Evolutionary conservation across 805 yeast genomes (phyloP).

Genomic region (Zygoascus ofunaensis): DNA sequence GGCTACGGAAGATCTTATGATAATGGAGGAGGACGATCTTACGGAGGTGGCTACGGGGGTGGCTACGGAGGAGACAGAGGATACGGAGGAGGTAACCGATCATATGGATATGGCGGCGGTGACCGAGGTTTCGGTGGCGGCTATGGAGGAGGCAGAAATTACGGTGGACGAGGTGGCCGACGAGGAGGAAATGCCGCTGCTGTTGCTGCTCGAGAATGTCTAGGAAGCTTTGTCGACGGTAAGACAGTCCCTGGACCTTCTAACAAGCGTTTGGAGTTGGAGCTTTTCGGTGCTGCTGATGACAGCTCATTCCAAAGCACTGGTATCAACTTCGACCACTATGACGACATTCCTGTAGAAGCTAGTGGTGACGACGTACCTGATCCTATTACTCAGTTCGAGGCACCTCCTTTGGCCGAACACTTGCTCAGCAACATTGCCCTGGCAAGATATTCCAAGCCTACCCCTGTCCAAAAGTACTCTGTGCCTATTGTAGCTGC

Average conservation of each 20-base stretch:
- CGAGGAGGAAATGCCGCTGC: slow-evolving; percentile 35
- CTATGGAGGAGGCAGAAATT: slow-evolving; percentile 25
- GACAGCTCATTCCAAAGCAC: slow-evolving; percentile 74
- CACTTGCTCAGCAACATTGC: slow-evolving; percentile 79
- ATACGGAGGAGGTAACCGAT: slow-evolving; percentile 13
- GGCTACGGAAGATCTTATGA: slow-evolving; percentile 10
- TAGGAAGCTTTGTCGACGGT: slow-evolving; percentile 82
- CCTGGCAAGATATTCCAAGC: slow-evolving; percentile 84
- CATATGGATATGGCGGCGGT: slow-evolving; percentile 19
- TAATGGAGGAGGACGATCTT: slow-evolving; percentile 6
- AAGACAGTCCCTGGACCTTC: slow-evolving; percentile 73
- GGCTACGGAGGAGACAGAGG: slow-evolving; percentile 7
- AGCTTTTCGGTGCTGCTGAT: slow-evolving; percentile 73
- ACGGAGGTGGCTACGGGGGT: slow-evolving; percentile 17
- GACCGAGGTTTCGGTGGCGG: slow-evolving; percentile 26
- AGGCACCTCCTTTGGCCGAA: slow-evolving; percentile 83
- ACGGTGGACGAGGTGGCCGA: slow-evolving; percentile 25
- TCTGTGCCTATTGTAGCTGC: slow-evolving; percentile 84
- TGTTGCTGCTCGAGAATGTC: slow-evolving; percentile 19
- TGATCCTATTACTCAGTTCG: slow-evolving; percentile 80
- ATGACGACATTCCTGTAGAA: slow-evolving; percentile 97
- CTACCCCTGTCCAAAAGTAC: slow-evolving; percentile 94
- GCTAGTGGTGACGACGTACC: slow-evolving; percentile 94
- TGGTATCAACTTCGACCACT: slow-evolving; percentile 97
- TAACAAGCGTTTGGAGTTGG: slow-evolving; percentile 62